A percentile compares a stretch with the other conserved stretches of the same genome.
Conservation (phyloP, 2,329 filamentous ascomycete species). For the Diaporthe ampelina region DNA sequence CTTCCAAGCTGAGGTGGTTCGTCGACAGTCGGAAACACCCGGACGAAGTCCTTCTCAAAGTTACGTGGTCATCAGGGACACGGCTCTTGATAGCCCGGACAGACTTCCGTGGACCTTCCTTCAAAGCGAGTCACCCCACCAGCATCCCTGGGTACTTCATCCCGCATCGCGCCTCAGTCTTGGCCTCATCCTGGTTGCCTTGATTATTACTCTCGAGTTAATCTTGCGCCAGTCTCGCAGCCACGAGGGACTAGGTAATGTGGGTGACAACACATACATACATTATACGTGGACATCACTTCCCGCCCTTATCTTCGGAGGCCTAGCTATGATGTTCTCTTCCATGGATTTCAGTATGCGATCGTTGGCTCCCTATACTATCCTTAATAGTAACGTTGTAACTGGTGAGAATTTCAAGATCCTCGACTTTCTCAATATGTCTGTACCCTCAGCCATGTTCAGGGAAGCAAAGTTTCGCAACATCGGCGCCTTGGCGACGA, state of each 20-base stretch:
- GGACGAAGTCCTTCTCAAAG: background rate
- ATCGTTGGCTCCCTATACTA: constrained; percentile 51
- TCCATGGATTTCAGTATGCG: constrained; percentile 52
- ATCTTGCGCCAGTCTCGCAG: constrained; percentile 50
- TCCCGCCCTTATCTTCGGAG: constrained; percentile 44
- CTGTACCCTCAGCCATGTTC: constrained; percentile 47
- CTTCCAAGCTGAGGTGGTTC: background rate
- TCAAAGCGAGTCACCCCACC: constrained; percentile 44
- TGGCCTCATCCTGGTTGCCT: constrained; percentile 46
- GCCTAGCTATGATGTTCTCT: constrained; percentile 47
- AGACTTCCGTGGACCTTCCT: background rate
- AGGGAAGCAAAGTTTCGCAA: constrained; percentile 48
- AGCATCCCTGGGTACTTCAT: constrained; percentile 50
- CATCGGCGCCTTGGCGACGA: constrained; percentile 48
- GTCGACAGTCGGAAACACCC: too few species aligned
- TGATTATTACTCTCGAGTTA: constrained; percentile 54
- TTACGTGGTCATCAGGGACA: background rate
- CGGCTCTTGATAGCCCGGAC: background rate
- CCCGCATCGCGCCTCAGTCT: constrained; percentile 48
- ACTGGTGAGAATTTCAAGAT: constrained; percentile 49
- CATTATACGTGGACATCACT: constrained; percentile 54
- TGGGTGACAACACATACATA: constrained; percentile 46
- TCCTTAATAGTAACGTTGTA: constrained; percentile 47
- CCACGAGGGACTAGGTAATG: constrained; percentile 49
- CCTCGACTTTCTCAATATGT: constrained; percentile 52